These are phyloP conservation scores for Fusarium sp. DNA, from an alignment of 2,329 filamentous ascomycete genomes.

Conservation along the genomic window DNA sequence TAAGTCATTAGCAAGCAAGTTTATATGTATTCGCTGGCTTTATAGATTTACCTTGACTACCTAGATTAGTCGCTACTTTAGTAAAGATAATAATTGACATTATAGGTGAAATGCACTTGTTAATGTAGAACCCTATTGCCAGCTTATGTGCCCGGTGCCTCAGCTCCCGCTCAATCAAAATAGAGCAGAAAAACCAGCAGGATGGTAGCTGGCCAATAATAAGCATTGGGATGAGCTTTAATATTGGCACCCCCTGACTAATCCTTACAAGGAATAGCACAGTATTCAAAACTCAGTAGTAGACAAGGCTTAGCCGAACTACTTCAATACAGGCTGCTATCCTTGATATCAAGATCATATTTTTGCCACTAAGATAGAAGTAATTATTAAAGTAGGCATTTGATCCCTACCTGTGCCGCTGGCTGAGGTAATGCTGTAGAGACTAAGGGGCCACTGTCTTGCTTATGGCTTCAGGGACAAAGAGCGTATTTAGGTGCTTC, in stretches of 20 bases:
- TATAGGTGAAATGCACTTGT: conserved; percentile 36
- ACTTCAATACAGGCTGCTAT: conserved; percentile 48
- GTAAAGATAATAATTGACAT: conserved; percentile 42
- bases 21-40: too few species aligned
- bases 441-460: conserved; percentile 51
- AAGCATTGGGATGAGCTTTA: conserved; percentile 36
- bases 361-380: conserved; percentile 48
- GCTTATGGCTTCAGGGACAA: conserved; percentile 49
- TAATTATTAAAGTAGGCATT: conserved; percentile 54
- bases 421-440: conserved; percentile 49
- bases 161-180: conserved; percentile 30
- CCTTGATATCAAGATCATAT: conserved; percentile 55
- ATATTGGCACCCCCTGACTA: conserved; percentile 8
- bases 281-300: conserved; percentile 51
- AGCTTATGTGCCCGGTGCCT: conserved; percentile 35
- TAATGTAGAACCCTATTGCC: conserved; percentile 29
- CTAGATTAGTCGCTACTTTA: conserved; percentile 39
- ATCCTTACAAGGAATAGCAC: conserved; percentile 44
- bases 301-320: conserved; percentile 48
- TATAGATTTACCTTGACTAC: conserved; percentile 38
- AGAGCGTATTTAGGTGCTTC: conserved; percentile 42
- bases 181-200: conserved; percentile 34
- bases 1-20: too few species aligned
- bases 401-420: conserved; percentile 50
- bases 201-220: conserved; percentile 30